Evolutionary conservation across 2,329 filamentous ascomycete genomes (phyloP).

Genomic region (Nectriaceae sp.): DNA sequence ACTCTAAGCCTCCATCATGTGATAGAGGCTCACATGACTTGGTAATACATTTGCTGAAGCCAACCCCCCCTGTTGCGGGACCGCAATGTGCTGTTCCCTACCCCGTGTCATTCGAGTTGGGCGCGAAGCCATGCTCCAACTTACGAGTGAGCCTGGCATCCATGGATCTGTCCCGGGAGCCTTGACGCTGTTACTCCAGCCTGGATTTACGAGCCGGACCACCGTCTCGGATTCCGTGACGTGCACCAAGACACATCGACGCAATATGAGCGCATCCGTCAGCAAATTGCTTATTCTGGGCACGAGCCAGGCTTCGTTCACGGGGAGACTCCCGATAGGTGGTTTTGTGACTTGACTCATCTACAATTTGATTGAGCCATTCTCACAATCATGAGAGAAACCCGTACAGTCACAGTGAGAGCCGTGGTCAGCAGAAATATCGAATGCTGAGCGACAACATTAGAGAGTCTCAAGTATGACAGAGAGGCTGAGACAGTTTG

Average conservation of each 20-base stretch:
- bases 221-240: constrained; percentile 15
- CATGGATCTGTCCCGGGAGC: constrained; percentile 10
- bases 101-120: constrained; percentile 23
- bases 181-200: constrained; percentile 14
- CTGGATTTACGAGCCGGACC: constrained; percentile 11
- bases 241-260: constrained; percentile 13
- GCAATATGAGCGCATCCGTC: not conserved
- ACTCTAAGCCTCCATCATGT: no score
- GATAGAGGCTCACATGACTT: no score
- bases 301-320: constrained; percentile 11
- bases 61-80: no score
- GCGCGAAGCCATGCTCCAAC: constrained; percentile 10
- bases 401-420: constrained; percentile 4
- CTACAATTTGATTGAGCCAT: constrained; percentile 13
- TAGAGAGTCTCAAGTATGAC: constrained; percentile 10
- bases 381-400: constrained; percentile 5
- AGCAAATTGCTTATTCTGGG: constrained; percentile 15
- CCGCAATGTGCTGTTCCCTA: constrained; percentile 17
- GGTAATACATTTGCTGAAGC: no score
- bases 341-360: constrained; percentile 2
- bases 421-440: constrained; percentile 13
- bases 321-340: constrained; percentile 28
- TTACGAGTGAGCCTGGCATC: constrained; percentile 13
- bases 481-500: constrained; percentile 20
- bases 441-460: constrained; percentile 11